These are phyloP conservation scores for Ambrosiella xylebori DNA, from an alignment of 2,329 filamentous ascomycete genomes.

Conservation along the genomic window DNA sequence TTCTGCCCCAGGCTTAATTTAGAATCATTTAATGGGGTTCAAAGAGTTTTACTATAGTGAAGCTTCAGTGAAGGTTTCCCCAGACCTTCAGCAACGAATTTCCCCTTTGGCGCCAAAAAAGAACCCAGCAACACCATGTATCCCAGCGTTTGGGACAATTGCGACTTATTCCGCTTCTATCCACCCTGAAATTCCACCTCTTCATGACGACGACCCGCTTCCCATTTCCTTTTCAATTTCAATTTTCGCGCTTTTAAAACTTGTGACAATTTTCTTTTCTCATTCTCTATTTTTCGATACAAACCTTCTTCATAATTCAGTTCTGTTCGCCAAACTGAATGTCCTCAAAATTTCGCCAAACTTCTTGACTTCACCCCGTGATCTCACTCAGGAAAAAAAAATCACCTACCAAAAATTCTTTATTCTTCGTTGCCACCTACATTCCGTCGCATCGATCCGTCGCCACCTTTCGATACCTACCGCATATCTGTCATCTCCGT, in stretches of 20 bases:
- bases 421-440: not conserved
- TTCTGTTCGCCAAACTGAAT: not conserved
- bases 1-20: not conserved
- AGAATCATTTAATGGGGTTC: not conserved
- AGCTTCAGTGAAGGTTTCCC: not conserved
- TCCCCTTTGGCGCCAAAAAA: not conserved
- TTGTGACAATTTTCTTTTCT: constrained; percentile 5
- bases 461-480: not conserved
- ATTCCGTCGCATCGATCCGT: not conserved
- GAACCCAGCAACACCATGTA: not conserved
- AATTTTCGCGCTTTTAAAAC: not conserved
- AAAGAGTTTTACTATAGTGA: not conserved
- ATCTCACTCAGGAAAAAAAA: not conserved
- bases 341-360: not conserved
- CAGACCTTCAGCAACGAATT: not conserved
- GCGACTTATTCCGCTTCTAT: constrained; percentile 10
- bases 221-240: constrained; percentile 11
- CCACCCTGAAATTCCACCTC: constrained; percentile 7
- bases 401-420: not conserved
- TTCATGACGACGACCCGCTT: constrained; percentile 6
- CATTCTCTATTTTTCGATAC: not conserved
- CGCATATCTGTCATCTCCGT: not conserved
- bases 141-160: not conserved
- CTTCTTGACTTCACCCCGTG: not conserved
- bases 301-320: not conserved